Evolutionary conservation across 2,329 filamentous ascomycete species (phyloP).

Genomic region (Aspergillus sp.): DNA sequence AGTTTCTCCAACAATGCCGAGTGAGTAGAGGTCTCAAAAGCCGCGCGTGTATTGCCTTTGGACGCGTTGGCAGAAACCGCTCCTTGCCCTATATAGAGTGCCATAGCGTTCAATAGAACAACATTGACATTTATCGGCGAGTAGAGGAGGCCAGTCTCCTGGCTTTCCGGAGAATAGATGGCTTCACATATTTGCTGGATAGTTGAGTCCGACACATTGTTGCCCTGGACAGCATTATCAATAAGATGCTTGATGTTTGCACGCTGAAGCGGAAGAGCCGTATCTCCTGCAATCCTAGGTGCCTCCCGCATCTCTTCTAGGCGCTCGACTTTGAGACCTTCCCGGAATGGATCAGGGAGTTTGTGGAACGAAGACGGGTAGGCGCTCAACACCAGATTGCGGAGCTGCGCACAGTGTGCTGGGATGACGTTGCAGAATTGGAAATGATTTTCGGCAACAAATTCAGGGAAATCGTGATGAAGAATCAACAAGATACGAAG

Average conservation of each 20-base stretch:
- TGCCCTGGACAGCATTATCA: conserved; percentile 58
- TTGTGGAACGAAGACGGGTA: conserved; percentile 72
- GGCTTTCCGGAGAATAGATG: conserved; percentile 64
- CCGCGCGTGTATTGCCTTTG: conserved; percentile 59
- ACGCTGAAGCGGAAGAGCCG: conserved; percentile 52
- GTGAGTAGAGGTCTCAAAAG: conserved; percentile 71
- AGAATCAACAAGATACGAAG: conserved; percentile 82
- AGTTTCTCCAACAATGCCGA: conserved; percentile 76
- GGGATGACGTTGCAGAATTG: conserved; percentile 81
- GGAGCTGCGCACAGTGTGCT: conserved; percentile 80
- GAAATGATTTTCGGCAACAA: conserved; percentile 84
- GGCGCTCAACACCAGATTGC: conserved; percentile 85
- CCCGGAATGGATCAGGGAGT: conserved; percentile 73
- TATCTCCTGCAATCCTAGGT: conserved; percentile 68
- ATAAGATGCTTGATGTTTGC: conserved; percentile 59
- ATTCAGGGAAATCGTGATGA: conserved; percentile 94
- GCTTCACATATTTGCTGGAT: conserved; percentile 77
- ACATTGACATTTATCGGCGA: conserved; percentile 71
- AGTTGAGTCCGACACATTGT: conserved; percentile 68
- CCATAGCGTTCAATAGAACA: conserved; percentile 75
- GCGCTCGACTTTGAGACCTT: conserved; percentile 75
- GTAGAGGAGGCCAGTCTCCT: conserved; percentile 68
- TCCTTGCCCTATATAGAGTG: conserved; percentile 78
- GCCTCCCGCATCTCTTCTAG: conserved; percentile 74
- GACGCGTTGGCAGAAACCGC: conserved; percentile 66